Percentiles rank a stretch among this genome's conserved stretches.
phyloP scores from a whole-genome alignment of 768 basidiomycete species.

The Phaeolepiota aurea region DNA sequence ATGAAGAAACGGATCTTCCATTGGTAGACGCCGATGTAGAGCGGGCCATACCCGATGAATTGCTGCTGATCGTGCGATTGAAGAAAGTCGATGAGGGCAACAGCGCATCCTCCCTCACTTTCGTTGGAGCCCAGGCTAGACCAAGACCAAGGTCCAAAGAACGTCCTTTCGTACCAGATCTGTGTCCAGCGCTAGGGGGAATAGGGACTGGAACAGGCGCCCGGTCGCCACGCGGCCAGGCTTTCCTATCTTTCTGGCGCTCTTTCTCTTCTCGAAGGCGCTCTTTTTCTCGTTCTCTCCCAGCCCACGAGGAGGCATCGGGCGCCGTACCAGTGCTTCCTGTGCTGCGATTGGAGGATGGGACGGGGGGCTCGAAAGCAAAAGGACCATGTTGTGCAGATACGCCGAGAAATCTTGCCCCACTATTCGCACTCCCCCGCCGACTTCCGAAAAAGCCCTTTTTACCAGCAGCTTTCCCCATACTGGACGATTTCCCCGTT shows the following conservation, averaged over 20 bases:
- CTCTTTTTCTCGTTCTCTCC: slow-evolving; percentile 19
- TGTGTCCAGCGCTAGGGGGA: slow-evolving; percentile 20
- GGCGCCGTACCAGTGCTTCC: slow-evolving; percentile 20
- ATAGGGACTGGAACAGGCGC: slow-evolving; percentile 23
- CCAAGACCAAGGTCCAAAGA: slow-evolving; percentile 67
- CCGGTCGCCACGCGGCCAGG: slow-evolving; percentile 17
- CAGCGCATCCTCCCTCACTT: slow-evolving; percentile 58
- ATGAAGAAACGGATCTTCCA: slow-evolving; percentile 12
- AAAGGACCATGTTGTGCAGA: slow-evolving; percentile 51
- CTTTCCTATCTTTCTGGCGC: slow-evolving; percentile 16
- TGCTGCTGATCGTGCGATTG: slow-evolving; percentile 20
- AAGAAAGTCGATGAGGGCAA: slow-evolving; percentile 38
- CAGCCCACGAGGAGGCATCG: slow-evolving; percentile 15
- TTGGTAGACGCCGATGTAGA: slow-evolving; percentile 16
- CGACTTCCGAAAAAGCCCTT: slow-evolving; percentile 17
- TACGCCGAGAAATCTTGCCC: neutral
- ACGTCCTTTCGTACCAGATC: slow-evolving; percentile 51
- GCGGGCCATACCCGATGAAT: slow-evolving; percentile 17
- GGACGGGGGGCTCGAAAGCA: slow-evolving; percentile 60
- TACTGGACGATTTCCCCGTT: slow-evolving; percentile 42
- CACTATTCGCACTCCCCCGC: slow-evolving; percentile 20
- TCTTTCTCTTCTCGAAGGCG: slow-evolving; percentile 19
- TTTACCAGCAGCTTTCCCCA: slow-evolving; percentile 46
- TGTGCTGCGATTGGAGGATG: slow-evolving; percentile 34
- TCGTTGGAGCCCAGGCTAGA: slow-evolving; percentile 65